These are phyloP conservation scores for Alternaria burnsii DNA, from an alignment of 2,329 filamentous ascomycete species.

Conservation along the genomic window DNA sequence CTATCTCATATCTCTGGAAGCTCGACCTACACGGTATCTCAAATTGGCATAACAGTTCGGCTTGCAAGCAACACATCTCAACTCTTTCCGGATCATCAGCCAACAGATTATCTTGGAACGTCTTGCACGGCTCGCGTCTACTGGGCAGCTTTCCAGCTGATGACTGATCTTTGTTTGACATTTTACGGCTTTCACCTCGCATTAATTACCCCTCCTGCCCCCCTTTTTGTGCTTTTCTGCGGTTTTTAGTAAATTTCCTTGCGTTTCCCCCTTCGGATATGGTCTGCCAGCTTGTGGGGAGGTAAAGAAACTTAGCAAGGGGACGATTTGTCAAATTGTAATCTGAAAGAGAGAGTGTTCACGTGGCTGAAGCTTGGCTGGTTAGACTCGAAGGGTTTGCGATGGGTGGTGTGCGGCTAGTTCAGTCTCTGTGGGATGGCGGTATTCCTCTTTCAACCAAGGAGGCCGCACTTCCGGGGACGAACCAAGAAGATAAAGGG, in stretches of 20 bases:
- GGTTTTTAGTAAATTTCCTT: conserved; percentile 40
- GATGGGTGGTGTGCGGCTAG: conserved; percentile 32
- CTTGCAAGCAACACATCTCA: conserved; percentile 30
- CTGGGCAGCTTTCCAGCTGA: conserved; percentile 37
- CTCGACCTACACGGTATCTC: conserved; percentile 41
- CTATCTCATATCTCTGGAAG: conserved; percentile 39
- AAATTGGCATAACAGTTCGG: conserved; percentile 34
- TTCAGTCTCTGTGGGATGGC: conserved; percentile 4
- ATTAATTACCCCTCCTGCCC: conserved; percentile 46
- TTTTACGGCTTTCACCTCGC: conserved; percentile 36
- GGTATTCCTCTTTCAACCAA: conserved; percentile 14
- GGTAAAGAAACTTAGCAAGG: conserved; percentile 46
- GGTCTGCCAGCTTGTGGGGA: conserved; percentile 55
- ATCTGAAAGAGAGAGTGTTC: conserved; percentile 26
- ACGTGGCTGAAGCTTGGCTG: conserved; percentile 26
- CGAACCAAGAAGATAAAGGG: conserved; percentile 17
- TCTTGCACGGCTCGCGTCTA: conserved; percentile 36
- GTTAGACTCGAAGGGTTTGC: conserved; percentile 27
- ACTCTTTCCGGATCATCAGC: conserved; percentile 23
- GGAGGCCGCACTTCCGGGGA: conserved; percentile 44
- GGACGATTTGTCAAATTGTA: conserved; percentile 50
- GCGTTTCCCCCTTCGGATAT: conserved; percentile 49
- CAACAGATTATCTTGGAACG: conserved; percentile 29
- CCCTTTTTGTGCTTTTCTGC: conserved; percentile 32
- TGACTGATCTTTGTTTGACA: conserved; percentile 43